These are phyloP conservation scores for Diplotaxis tenuifolia DNA, from an alignment of 345 rosid species.

Conservation along the genomic window DNA sequence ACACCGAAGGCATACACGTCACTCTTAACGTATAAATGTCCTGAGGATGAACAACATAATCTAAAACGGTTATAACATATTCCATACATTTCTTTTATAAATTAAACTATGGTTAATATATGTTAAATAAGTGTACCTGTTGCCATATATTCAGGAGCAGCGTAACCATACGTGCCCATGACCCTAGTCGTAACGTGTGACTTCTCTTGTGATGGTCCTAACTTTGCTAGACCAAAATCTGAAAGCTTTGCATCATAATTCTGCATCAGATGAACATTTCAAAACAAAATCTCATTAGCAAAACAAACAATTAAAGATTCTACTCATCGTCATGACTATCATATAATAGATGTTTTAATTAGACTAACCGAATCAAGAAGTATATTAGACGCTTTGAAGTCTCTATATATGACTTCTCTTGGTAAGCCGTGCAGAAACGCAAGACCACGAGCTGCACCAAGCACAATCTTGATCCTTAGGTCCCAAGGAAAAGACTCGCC, in stretches of 20 bases:
- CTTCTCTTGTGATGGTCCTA: conserved; percentile 56
- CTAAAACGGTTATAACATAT: too few species aligned
- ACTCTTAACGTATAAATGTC: conserved; percentile 75
- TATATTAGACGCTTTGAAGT: conserved; percentile 82
- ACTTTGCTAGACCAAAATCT: conserved; percentile 70
- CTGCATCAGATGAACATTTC: conserved; percentile 29
- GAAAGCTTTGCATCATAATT: conserved; percentile 56
- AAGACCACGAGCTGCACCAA: conserved; percentile 83
- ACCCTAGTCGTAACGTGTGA: conserved; percentile 76
- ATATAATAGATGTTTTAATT: background rate
- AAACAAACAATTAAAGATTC: background rate
- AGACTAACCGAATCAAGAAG: conserved; percentile 69
- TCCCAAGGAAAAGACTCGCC: conserved; percentile 80
- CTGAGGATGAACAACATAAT: conserved; percentile 32
- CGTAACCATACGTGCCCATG: conserved; percentile 55
- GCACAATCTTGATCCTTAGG: conserved; percentile 62
- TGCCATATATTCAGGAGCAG: conserved; percentile 69
- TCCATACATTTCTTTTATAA: too few species aligned
- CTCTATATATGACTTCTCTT: conserved; percentile 74
- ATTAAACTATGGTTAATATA: background rate
- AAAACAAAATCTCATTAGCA: conserved; percentile 1
- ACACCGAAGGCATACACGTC: conserved; percentile 82
- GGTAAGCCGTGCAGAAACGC: conserved; percentile 69
- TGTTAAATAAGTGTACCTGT: conserved; percentile 41
- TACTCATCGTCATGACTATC: background rate